phyloP scores from a whole-genome alignment of 2,329 filamentous ascomycete genomes.

The Sporothrix mexicana region DNA sequence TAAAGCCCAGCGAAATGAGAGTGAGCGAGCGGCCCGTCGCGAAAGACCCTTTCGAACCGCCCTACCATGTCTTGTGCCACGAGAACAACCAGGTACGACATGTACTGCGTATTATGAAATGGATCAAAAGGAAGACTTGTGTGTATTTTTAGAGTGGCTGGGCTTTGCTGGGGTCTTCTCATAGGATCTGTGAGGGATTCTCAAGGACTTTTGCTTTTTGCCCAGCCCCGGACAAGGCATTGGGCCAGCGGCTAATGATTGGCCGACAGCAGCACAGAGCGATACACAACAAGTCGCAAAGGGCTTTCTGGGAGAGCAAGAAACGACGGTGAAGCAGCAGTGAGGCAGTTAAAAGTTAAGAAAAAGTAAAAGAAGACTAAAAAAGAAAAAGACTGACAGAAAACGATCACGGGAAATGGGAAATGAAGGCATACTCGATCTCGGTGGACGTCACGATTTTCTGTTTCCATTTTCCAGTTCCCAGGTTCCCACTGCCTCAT shows the following conservation, averaged over 20 bases:
- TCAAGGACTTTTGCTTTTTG: background rate
- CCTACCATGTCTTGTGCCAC: background rate
- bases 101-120: background rate
- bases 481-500: background rate
- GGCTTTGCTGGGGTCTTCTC: background rate
- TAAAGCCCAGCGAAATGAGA: background rate
- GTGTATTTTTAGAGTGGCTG: conserved; percentile 15
- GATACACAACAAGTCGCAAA: background rate
- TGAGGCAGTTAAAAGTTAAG: background rate
- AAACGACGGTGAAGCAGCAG: background rate
- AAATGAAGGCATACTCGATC: too few relatives aligned
- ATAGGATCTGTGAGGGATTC: background rate
- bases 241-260: conserved; percentile 34
- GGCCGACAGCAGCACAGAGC: conserved; percentile 21
- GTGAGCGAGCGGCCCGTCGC: background rate
- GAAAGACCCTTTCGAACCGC: conserved; percentile 5
- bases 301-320: background rate
- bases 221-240: background rate
- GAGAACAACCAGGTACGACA: background rate
- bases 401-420: too few relatives aligned
- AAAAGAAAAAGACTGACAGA: too few relatives aligned
- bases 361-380: too few relatives aligned
- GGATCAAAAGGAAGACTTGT: background rate
- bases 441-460: too few relatives aligned
- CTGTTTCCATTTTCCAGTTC: too few relatives aligned